phyloP scores from a whole-genome alignment of 345 rosid species.

The Acer campestre region DNA sequence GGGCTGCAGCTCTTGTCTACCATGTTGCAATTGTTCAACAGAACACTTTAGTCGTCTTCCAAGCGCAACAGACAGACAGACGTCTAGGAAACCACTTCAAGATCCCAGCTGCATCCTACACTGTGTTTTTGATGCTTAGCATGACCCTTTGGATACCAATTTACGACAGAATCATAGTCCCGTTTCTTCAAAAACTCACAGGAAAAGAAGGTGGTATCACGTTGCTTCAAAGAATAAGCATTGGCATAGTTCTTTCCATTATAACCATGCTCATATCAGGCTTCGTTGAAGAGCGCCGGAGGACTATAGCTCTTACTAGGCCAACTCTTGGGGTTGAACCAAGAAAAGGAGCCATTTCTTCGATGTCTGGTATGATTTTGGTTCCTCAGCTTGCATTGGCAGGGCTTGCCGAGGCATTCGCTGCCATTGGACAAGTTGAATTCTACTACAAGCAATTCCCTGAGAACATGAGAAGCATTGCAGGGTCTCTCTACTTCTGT shows the following conservation, averaged over 20 bases:
- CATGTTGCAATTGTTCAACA: slow-evolving; percentile 41
- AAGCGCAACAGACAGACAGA: slow-evolving; percentile 46
- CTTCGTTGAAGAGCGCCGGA: slow-evolving; percentile 38
- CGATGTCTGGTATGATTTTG: slow-evolving; percentile 49
- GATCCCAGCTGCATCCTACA: slow-evolving; percentile 50
- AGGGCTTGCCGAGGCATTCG: slow-evolving; percentile 50
- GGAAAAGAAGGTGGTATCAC: slow-evolving; percentile 54
- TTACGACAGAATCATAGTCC: slow-evolving; percentile 45
- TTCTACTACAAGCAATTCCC: slow-evolving; percentile 65
- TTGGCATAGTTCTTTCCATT: slow-evolving; percentile 33
- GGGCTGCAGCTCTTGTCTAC: slow-evolving; percentile 37
- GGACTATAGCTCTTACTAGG: slow-evolving; percentile 40
- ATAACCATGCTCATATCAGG: slow-evolving; percentile 41
- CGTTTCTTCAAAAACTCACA: slow-evolving; percentile 35
- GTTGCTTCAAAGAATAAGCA: slow-evolving; percentile 50
- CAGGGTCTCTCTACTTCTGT: slow-evolving; percentile 46
- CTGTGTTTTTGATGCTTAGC: slow-evolving; percentile 48
- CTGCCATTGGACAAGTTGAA: slow-evolving; percentile 42
- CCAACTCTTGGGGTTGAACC: slow-evolving; percentile 46
- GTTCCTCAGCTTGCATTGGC: slow-evolving; percentile 48
- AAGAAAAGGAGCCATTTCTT: slow-evolving; percentile 48
- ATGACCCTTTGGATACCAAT: slow-evolving; percentile 41
- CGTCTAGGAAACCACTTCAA: slow-evolving; percentile 39
- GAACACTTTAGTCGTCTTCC: slow-evolving; percentile 48
- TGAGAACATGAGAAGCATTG: slow-evolving; percentile 62